Evolutionary conservation across 495 filamentous ascomycete genomes (phyloP).

Genomic region (Penicillium antarcticum): DNA sequence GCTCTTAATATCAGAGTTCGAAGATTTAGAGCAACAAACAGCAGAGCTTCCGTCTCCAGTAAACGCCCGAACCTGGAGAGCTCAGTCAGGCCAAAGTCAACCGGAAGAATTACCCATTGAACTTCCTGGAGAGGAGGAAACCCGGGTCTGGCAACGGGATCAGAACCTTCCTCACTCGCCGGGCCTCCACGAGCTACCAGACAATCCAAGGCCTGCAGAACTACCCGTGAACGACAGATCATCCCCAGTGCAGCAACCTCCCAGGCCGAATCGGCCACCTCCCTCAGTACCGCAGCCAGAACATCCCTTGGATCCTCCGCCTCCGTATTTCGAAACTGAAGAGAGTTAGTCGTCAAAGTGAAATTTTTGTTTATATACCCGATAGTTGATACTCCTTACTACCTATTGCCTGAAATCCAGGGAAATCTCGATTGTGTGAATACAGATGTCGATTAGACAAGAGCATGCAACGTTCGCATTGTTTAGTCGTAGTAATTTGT

Average conservation of each 20-base stretch:
- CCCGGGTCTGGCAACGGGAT: slow-evolving; percentile 1
- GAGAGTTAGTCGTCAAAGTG: no score
- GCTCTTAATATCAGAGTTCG: slow-evolving; percentile 40
- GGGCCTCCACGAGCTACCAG: not conserved
- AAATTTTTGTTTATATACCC: no score
- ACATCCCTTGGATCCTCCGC: not conserved
- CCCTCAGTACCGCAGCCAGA: not conserved
- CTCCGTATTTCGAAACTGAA: not conserved
- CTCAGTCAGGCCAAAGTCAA: not conserved
- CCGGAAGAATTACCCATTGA: slow-evolving; percentile 4
- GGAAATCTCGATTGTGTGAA: no score
- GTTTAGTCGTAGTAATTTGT: no score
- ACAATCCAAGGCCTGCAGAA: slow-evolving; percentile 3
- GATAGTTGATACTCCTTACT: no score
- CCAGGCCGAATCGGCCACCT: not conserved
- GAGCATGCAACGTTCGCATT: no score
- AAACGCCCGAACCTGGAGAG: not conserved
- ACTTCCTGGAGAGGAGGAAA: slow-evolving; percentile 7
- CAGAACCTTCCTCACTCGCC: not conserved
- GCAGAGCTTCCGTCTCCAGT: not conserved
- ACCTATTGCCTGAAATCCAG: no score
- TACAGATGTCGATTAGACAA: no score
- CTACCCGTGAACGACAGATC: slow-evolving; percentile 1
- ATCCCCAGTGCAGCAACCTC: not conserved
- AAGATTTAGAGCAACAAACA: slow-evolving; percentile 19